Conservation (phyloP, 2,329 filamentous ascomycete genomes). For the Aspergillus transmontanensis region DNA sequence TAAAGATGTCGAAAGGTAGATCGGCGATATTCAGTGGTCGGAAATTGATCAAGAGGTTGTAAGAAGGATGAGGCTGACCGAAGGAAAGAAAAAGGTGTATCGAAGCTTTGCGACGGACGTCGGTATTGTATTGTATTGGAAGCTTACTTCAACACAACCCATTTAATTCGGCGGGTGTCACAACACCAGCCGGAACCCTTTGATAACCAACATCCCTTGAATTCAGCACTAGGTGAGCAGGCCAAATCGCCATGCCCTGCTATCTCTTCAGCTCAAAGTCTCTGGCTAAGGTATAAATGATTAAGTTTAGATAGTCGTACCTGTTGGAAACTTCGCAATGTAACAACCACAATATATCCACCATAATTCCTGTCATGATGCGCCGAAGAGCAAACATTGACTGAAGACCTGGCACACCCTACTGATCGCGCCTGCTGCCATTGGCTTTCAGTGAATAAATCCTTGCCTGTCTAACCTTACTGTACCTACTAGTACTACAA, state of each 20-base stretch:
- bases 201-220: background rate
- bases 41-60: background rate
- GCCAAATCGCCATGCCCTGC: background rate
- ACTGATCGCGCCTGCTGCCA: background rate
- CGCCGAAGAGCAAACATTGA: background rate
- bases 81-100: background rate
- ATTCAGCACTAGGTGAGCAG: background rate
- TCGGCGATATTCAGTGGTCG: background rate
- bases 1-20: background rate
- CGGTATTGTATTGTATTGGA: slow-evolving; percentile 1
- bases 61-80: background rate
- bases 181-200: background rate
- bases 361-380: background rate
- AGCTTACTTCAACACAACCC: background rate
- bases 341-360: background rate
- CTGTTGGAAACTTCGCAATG: background rate
- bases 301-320: background rate
- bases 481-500: background rate
- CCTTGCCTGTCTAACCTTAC: background rate
- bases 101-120: slow-evolving; percentile 1
- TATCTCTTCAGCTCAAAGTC: background rate
- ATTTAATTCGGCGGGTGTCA: background rate
- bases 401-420: background rate
- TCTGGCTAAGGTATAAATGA: background rate
- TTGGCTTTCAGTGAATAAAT: background rate